Evolutionary conservation across 805 yeast species (phyloP).

Genomic region (Kodamaea laetipori): DNA sequence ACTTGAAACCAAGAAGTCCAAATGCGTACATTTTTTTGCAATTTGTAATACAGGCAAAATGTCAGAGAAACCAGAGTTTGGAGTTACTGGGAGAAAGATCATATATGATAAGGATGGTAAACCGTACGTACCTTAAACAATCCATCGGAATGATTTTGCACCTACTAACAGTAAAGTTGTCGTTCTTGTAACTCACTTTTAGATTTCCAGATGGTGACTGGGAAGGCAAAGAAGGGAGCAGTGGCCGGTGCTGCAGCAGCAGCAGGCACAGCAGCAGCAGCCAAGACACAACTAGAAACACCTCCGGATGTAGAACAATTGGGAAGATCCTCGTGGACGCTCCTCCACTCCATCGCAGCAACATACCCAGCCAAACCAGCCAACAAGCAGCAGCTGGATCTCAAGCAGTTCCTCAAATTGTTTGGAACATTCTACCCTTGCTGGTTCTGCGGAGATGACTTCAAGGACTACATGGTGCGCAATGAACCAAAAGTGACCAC

Average conservation of each 20-base stretch:
- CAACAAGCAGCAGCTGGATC: constrained; percentile 62
- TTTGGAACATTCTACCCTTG: constrained; percentile 90
- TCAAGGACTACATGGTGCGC: constrained; percentile 57
- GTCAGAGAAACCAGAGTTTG: constrained; percentile 43
- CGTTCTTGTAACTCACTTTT: constrained; percentile 82
- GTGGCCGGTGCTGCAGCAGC: constrained; percentile 5
- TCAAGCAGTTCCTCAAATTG: constrained; percentile 65
- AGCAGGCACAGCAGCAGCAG: constrained; percentile 11
- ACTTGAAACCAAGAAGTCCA: no score
- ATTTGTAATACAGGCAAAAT: not conserved
- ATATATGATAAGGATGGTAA: constrained; percentile 87
- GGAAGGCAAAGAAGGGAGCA: constrained; percentile 8
- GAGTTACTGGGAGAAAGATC: constrained; percentile 66
- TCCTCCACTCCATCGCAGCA: constrained; percentile 88
- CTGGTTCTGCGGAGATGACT: constrained; percentile 89
- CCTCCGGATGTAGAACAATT: constrained; percentile 86
- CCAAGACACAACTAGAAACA: constrained; percentile 45
- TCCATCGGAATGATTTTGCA: not conserved
- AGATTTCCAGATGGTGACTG: constrained; percentile 71
- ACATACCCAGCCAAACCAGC: constrained; percentile 76
- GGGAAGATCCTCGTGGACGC: constrained; percentile 91
- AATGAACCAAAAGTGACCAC: constrained; percentile 59
- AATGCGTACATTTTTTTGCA: no score
- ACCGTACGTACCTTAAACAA: constrained; percentile 84
- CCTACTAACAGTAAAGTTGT: constrained; percentile 48